These are phyloP conservation scores for Neurospora cerealis DNA, from an alignment of 495 filamentous ascomycete species.

Conservation along the genomic window DNA sequence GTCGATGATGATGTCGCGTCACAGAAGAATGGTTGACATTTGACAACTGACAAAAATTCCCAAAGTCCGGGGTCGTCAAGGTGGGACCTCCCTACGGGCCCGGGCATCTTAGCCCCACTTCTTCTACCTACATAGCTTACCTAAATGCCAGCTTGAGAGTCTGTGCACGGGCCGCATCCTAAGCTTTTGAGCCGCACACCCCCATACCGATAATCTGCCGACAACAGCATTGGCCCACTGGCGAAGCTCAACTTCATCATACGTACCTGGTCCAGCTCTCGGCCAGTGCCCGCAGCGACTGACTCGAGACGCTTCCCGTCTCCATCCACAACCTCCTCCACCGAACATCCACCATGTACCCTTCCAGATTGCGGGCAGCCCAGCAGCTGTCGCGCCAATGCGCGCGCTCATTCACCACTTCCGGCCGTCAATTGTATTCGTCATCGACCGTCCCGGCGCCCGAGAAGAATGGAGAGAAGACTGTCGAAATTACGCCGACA, in stretches of 20 bases:
- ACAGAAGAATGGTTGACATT: background rate
- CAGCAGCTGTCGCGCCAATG: conserved; percentile 17
- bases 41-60: background rate
- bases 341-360: conserved; percentile 41
- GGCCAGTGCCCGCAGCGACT: conserved; percentile 1
- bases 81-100: background rate
- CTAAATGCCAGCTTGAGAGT: background rate
- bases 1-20: background rate
- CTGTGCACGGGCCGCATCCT: background rate
- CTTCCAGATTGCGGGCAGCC: conserved; percentile 40
- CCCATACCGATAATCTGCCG: background rate
- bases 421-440: conserved; percentile 29
- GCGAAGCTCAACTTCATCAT: background rate
- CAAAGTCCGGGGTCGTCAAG: background rate
- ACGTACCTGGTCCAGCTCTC: conserved; percentile 4
- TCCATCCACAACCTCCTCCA: conserved; percentile 18
- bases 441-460: conserved; percentile 11
- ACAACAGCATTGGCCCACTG: background rate
- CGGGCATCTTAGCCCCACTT: background rate
- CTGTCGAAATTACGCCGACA: background rate
- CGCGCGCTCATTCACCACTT: conserved; percentile 24
- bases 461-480: conserved; percentile 28
- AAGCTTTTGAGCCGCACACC: background rate
- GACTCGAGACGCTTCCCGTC: conserved; percentile 11
- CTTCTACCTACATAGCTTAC: background rate